Conservation (phyloP, 2,329 filamentous ascomycete species). For the Colletotrichum paranaense region DNA sequence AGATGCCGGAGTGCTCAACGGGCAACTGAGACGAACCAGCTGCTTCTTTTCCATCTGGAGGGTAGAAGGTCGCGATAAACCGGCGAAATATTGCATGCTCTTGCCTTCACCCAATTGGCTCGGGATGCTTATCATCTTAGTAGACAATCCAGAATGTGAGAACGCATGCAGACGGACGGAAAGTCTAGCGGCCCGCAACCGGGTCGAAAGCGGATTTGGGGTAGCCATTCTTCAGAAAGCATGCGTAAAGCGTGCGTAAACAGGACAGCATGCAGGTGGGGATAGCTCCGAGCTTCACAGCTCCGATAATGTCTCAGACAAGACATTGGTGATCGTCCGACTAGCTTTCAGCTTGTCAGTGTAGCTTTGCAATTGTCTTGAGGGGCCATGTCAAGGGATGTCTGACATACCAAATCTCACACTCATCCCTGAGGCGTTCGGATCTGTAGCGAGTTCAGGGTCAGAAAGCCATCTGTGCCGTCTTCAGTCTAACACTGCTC, state of each 20-base stretch:
- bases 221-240: background rate
- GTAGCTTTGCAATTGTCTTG: background rate
- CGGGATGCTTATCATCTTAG: background rate
- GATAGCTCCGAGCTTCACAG: background rate
- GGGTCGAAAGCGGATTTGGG: background rate
- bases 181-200: slow-evolving; percentile 24
- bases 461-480: too few relatives aligned
- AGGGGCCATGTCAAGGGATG: background rate
- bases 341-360: background rate
- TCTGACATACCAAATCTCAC: background rate
- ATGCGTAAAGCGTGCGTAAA: background rate
- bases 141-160: background rate
- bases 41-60: background rate
- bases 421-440: background rate
- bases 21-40: background rate
- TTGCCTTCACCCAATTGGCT: slow-evolving; percentile 1
- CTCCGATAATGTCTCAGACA: background rate
- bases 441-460: too few relatives aligned
- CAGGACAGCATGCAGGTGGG: background rate
- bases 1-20: background rate
- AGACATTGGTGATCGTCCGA: background rate
- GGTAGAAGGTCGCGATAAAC: too few relatives aligned
- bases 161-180: background rate
- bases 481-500: background rate
- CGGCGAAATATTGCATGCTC: too few relatives aligned